Percentiles rank a stretch among this genome's conserved stretches.
Conservation (phyloP, 1,139 yeast genomes). For the Geotrichum aggregatum region DNA sequence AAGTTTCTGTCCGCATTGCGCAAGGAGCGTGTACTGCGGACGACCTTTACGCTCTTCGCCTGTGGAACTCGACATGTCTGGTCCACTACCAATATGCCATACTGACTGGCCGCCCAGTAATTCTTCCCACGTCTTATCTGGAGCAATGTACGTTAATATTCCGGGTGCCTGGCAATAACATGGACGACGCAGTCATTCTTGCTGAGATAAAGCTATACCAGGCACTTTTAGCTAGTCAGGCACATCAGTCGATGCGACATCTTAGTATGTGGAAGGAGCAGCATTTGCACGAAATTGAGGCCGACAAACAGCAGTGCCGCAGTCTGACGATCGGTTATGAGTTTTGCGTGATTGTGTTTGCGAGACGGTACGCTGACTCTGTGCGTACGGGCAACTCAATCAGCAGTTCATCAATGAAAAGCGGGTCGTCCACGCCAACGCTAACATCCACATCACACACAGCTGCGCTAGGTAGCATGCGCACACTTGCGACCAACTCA, state of each 20-base stretch:
- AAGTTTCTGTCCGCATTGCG: constrained; percentile 33
- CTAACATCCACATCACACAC: background rate
- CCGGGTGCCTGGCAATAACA: background rate
- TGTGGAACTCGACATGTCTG: constrained; percentile 48
- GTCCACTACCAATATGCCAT: constrained; percentile 49
- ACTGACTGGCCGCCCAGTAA: constrained; percentile 45
- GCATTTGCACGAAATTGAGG: background rate
- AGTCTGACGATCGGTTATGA: constrained; percentile 3
- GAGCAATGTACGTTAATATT: constrained; percentile 39
- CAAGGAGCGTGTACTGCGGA: constrained; percentile 30
- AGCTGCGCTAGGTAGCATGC: constrained; percentile 1
- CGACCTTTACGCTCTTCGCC: constrained; percentile 49
- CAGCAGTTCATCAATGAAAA: too few relatives aligned
- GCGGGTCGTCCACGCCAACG: too few relatives aligned
- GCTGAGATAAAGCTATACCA: constrained; percentile 24
- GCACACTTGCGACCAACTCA: constrained; percentile 28
- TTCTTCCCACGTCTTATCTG: constrained; percentile 39
- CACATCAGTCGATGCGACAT: background rate
- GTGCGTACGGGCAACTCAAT: too few relatives aligned
- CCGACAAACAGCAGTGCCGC: background rate
- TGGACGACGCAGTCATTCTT: constrained; percentile 18
- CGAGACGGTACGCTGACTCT: background rate
- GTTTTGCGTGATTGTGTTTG: constrained; percentile 5
- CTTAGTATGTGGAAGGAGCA: constrained; percentile 15
- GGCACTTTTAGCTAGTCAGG: constrained; percentile 12